Conservation (phyloP, 1,284 basidiomycete species). For the Pseudozyma flocculosa region DNA sequence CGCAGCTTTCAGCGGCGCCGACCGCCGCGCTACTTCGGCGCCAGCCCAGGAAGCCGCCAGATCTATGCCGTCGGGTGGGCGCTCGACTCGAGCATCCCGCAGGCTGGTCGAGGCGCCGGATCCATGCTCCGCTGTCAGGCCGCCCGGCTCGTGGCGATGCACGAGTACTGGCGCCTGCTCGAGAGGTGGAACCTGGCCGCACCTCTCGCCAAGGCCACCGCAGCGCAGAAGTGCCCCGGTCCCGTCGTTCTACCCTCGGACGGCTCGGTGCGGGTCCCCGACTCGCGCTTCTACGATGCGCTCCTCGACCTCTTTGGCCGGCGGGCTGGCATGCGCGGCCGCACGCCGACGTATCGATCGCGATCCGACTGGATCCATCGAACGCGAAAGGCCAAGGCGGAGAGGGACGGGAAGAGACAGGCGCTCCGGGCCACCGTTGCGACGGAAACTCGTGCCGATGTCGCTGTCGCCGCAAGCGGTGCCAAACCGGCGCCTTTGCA, state of each 20-base stretch:
- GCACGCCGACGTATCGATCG: slow-evolving; percentile 10
- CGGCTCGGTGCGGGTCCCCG: no score
- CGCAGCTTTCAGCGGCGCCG: neutral
- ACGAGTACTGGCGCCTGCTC: slow-evolving; percentile 1
- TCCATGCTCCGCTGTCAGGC: neutral
- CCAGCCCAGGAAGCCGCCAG: neutral
- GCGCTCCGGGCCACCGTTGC: no score
- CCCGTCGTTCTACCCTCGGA: no score
- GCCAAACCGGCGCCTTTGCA: no score
- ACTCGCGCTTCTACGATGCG: slow-evolving; percentile 25
- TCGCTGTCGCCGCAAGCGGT: slow-evolving; percentile 1
- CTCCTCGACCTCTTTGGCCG: slow-evolving; percentile 24
- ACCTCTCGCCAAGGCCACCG: no score
- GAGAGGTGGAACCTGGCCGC: slow-evolving; percentile 3
- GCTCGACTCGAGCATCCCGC: neutral
- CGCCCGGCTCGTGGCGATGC: neutral
- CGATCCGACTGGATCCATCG: slow-evolving; percentile 16
- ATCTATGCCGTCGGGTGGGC: slow-evolving; percentile 21
- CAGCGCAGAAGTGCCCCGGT: no score
- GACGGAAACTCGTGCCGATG: no score
- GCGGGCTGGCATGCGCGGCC: slow-evolving; percentile 16
- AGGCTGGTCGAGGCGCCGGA: neutral
- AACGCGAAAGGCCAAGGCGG: slow-evolving; percentile 2
- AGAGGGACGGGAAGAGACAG: no score
- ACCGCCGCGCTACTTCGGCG: neutral